Conservation (phyloP, 2,329 filamentous ascomycete species). For the Scorias spongiosa region DNA sequence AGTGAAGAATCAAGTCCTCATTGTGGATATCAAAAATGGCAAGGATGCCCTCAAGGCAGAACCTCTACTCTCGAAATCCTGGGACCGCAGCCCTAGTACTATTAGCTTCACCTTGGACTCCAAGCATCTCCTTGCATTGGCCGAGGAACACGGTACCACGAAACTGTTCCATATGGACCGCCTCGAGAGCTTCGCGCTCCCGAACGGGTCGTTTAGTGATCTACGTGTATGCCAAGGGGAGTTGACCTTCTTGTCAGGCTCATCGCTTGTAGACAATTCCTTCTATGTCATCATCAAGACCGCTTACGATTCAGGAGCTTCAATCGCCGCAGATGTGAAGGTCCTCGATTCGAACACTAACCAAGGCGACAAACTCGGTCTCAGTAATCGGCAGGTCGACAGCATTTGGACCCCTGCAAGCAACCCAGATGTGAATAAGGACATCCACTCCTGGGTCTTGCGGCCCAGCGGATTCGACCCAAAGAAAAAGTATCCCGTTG, state of each 20-base stretch:
- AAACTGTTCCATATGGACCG: constrained; percentile 35
- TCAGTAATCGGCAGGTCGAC: constrained; percentile 46
- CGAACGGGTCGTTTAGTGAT: constrained; percentile 38
- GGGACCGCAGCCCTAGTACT: constrained; percentile 38
- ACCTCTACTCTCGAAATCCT: constrained; percentile 11
- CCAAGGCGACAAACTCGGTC: constrained; percentile 50
- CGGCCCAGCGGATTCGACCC: constrained; percentile 49
- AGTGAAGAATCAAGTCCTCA: constrained; percentile 43
- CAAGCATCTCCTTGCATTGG: constrained; percentile 53
- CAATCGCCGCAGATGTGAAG: constrained; percentile 15
- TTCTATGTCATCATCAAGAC: constrained; percentile 47
- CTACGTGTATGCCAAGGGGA: constrained; percentile 37
- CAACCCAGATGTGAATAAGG: constrained; percentile 32
- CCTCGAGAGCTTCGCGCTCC: constrained; percentile 29
- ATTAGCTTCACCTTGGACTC: constrained; percentile 39
- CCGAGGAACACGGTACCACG: constrained; percentile 51
- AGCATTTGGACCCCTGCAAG: constrained; percentile 58
- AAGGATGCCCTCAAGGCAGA: constrained; percentile 16
- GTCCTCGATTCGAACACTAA: constrained; percentile 40
- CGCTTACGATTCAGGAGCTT: constrained; percentile 34
- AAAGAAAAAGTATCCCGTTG: constrained; percentile 60
- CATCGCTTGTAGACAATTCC: constrained; percentile 57
- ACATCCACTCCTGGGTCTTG: constrained; percentile 56
- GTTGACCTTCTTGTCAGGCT: constrained; percentile 49
- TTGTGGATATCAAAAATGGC: constrained; percentile 38